Evolutionary conservation across 441 rosid species (phyloP).

Genomic region (Dalechampia spathulata): DNA sequence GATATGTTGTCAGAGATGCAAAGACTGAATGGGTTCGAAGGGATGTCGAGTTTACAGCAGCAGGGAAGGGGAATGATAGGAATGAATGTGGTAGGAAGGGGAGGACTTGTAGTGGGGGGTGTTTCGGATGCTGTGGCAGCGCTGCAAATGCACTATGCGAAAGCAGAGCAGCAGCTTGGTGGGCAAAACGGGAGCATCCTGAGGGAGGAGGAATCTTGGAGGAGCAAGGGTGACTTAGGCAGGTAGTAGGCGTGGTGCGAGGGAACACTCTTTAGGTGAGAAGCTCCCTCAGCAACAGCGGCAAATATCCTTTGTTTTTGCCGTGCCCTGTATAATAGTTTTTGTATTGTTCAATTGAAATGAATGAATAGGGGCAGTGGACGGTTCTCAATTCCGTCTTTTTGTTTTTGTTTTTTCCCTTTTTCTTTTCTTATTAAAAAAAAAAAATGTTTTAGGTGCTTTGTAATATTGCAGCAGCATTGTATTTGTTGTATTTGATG

Average conservation of each 20-base stretch:
- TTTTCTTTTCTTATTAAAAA: conserved; percentile 27
- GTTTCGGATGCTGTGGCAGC: conserved; percentile 63
- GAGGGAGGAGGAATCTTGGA: conserved; percentile 55
- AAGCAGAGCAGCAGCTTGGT: conserved; percentile 34
- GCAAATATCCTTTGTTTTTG: conserved; percentile 26
- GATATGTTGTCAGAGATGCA: conserved; percentile 32
- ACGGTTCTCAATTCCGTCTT: conserved; percentile 22
- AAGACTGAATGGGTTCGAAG: conserved; percentile 42
- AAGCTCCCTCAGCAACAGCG: conserved; percentile 10
- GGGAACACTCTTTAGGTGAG: conserved; percentile 14
- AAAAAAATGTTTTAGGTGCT: conserved; percentile 24
- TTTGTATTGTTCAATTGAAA: conserved; percentile 35
- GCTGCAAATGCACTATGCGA: conserved; percentile 45
- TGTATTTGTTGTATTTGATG: conserved; percentile 53
- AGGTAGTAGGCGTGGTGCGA: conserved; percentile 39
- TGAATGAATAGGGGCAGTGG: conserved; percentile 38
- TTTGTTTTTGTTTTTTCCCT: no score
- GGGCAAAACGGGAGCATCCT: conserved; percentile 36
- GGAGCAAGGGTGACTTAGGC: conserved; percentile 48
- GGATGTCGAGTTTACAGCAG: conserved; percentile 38
- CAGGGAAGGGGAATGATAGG: conserved; percentile 39
- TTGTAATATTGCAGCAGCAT: conserved; percentile 37
- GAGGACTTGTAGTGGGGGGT: conserved; percentile 38
- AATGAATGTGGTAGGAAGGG: conserved; percentile 40
- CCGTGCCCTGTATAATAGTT: conserved; percentile 49